Base-by-base conservation (phyloP, 2,329 filamentous ascomycete genomes). In the Stachybotrys echinatus region DNA sequence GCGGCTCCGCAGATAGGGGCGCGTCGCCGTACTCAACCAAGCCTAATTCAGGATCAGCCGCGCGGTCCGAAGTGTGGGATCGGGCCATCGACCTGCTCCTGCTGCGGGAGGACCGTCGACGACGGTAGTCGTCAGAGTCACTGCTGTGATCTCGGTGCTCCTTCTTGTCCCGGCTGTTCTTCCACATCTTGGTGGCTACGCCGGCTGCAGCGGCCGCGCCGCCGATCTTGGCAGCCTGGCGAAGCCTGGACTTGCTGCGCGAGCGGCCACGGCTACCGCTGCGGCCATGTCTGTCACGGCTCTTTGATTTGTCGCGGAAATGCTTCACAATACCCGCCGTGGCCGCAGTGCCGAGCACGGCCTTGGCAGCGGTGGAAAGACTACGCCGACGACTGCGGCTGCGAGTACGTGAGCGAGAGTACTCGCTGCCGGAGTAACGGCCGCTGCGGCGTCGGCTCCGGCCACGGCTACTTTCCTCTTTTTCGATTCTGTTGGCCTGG, bases 1-100 rank as follows among this genome's bases (percentile, higher is more conserved):
- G 66, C 56, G 68, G 64, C 52, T 66, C 61, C 54, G 72, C 72
- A 56, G 69, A 67, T 55, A 85, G 73, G 59, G 81, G 80, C 56
- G 77, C 74, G 62, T 71, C 74, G 58, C 82, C 82, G 73, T 85
- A 85, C 66, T 85, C 79, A 76, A 85, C 80, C 75, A 84, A 75
- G 71, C 81, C 82, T 82, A 84, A 72, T 71, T 83, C 80, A 73
- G 75, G 76, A 80, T 84, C 81, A 84, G 78, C 75, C 65, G 68
- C 69, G 62, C 70, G 69, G 65, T 76, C 74, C 59, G 74, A 74
- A 69, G 74, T 69, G 66, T 67, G 69, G 71, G 71, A 70, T 69
- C 70, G 68, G 70, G 74, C 71, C 62, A 66, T 65, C 67, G 79
- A 80, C 69, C 74, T 77, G 71, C 74, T 77, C 65, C 75, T 62